Evolutionary conservation across 768 basidiomycete genomes (phyloP), one percentile per base, ranked within the genome.

Genomic region (Cyclocybe cylindracea): DNA sequence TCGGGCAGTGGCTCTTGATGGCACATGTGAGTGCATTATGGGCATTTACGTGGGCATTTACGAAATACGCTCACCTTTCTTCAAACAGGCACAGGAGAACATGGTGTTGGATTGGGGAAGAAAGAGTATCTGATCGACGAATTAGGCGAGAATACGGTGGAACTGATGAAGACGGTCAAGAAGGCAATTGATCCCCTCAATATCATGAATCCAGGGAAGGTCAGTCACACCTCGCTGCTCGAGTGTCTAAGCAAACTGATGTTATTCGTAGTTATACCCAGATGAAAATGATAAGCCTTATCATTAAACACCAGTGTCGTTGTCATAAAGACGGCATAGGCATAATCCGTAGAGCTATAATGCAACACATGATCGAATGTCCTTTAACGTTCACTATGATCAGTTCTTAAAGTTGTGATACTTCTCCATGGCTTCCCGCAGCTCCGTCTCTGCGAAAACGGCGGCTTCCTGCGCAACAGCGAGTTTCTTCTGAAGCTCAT

Each of bases 61-160:
- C 39, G 19, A 38, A 19, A 9, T 31, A 34, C 16, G 6, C 13
- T 32, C 39, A 45, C 5, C 29, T 18, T 56, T 13, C 13, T 32
- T 24, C 32, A 41, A 24, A 47, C 48, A 90, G 87, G 87, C 58
- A 90, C 88, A 3, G 90, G 91, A 7, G 91, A 94, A 66, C 92
- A 94, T 65, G 92, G 92, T 0, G 87, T 94, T 10, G 92, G 93
- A 1, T 68, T 94, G 6, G 92, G 92, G 8, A 94, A 94, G 73
- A 87, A 84, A 59, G 82, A 88, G 61, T 96, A 91, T 66, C 79
- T 98, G 2, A 66, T 72, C 13, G 78, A 85, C n/a, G 95, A 98
- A 66, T 79, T 98, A 0, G 95, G 95, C 0, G 74, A 73, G 41
- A 86, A 84, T 4, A 95, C 94, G 0, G 86, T 97, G 9, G 80